phyloP scores from a whole-genome alignment of 345 rosid genomes.

The Diplotaxis tenuifolia region DNA sequence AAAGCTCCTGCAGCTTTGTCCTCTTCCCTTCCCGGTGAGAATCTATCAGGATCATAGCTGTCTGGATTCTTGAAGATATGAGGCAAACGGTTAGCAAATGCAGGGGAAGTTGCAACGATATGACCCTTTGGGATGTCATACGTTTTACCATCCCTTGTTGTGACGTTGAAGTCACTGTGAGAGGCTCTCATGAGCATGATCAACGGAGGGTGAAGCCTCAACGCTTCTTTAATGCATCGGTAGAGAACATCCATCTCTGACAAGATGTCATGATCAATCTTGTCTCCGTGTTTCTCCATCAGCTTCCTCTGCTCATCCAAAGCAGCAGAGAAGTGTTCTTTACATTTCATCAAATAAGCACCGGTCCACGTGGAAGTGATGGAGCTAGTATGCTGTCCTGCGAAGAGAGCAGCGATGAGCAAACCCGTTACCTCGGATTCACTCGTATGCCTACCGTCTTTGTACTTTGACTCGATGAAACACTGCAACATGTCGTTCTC shows the following conservation, averaged over 20 bases:
- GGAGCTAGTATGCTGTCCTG: conserved; percentile 99
- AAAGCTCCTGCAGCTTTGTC: conserved; percentile 88
- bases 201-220: conserved; percentile 93
- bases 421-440: conserved; percentile 87
- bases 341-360: conserved; percentile 72
- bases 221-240: conserved; percentile 93
- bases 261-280: conserved; percentile 81
- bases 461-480: conserved; percentile 95
- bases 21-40: conserved; percentile 84
- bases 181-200: conserved; percentile 88
- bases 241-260: conserved; percentile 90
- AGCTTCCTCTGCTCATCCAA: conserved; percentile 73
- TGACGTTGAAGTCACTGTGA: conserved; percentile 80
- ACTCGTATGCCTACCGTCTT: conserved; percentile 83
- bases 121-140: conserved; percentile 95
- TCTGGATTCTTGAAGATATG: conserved; percentile 77
- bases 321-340: conserved; percentile 58
- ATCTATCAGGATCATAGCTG: conserved; percentile 82
- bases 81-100: conserved; percentile 91
- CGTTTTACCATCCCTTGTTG: conserved; percentile 68
- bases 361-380: conserved; percentile 98
- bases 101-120: conserved; percentile 91
- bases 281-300: conserved; percentile 73
- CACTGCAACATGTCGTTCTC: conserved; percentile 95
- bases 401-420: conserved; percentile 96